These are phyloP conservation scores for Forsythia suspensa DNA, from an alignment of 257 asterid species.

Conservation along the genomic window DNA sequence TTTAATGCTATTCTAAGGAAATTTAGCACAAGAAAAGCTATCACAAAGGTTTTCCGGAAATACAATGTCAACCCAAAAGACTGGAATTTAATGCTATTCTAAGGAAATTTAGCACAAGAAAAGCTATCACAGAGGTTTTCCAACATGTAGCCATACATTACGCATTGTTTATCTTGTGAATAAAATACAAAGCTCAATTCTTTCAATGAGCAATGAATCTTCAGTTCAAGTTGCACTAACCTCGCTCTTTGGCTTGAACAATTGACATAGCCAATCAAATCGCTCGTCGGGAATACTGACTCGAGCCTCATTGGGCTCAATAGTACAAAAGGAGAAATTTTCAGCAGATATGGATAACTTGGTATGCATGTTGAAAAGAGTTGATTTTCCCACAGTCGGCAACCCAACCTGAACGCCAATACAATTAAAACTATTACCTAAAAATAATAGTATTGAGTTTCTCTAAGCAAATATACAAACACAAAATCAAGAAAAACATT, in stretches of 20 bases:
- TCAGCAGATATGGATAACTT: constrained; percentile 95
- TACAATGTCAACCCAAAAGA: not conserved
- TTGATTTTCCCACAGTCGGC: constrained; percentile 96
- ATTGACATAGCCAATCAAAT: constrained; percentile 93
- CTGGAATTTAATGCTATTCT: not conserved
- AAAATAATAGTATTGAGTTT: not conserved
- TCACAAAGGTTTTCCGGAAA: not conserved
- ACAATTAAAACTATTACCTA: constrained; percentile 4
- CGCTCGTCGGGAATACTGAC: constrained; percentile 90
- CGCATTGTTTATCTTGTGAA: not conserved
- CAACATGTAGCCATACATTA: not conserved
- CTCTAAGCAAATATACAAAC: not conserved
- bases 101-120: not conserved
- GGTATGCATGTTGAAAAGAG: constrained; percentile 93
- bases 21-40: not conserved
- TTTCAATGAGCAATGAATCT: constrained; percentile 1
- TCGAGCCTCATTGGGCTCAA: constrained; percentile 97
- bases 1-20: not conserved
- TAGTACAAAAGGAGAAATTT: constrained; percentile 94
- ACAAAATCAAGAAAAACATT: not conserved
- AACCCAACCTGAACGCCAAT: constrained; percentile 75
- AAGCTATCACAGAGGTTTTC: not conserved
- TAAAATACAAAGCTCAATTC: constrained; percentile 9
- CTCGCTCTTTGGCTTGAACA: constrained; percentile 95
- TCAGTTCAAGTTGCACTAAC: constrained; percentile 29